Base-by-base conservation (phyloP, 1,284 basidiomycete genomes). In the Cronartium ribicola region DNA sequence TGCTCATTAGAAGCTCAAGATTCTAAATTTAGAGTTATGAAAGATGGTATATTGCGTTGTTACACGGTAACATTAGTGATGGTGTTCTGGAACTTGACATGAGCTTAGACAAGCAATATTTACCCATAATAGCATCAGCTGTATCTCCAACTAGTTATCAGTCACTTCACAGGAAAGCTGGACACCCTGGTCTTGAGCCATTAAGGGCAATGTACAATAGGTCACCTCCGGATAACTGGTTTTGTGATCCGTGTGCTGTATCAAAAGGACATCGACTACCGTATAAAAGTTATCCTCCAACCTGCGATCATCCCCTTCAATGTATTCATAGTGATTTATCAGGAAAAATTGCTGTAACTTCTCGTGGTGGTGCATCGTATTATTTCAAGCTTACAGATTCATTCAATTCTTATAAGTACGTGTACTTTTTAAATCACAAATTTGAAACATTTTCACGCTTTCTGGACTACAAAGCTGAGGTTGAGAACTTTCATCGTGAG, bases 291-390 rank as follows among this genome's bases (percentile, higher is more conserved):
- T 44, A 5, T 4, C 61, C 63, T 63, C 60, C 67, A 5, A 22
- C 11, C 10, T 5, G n/a, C 5, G 4, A 29, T 20, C 36, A 8
- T n/a, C 66, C 36, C 4, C 40, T 68, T 1, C 20, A 68, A 20
- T 68, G 67, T 22, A 44, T 68, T 17, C 67, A 68, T 44, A 68
- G 59, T 48, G 66, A 67, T 37, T 57, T 67, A 36, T 59, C 51
- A 22, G 66, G 66, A 20, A 57, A 43, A 40, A 55, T 67, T 22
- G 39, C 55, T 11, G 55, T 43, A 0, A 22, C 29, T 13, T 60
- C 57, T 2, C 3, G 43, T 8, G 67, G 67, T 11, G 55, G 55
- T 0, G 48, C 59, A 10, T 4, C 22, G 22, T 68, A 68, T 20
- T 57, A 60, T 29, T 43, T 68, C 1, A 57, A 68, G n/a, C 59